phyloP scores from a whole-genome alignment of 2,329 filamentous ascomycete species.

The Diaporthe sp. region DNA sequence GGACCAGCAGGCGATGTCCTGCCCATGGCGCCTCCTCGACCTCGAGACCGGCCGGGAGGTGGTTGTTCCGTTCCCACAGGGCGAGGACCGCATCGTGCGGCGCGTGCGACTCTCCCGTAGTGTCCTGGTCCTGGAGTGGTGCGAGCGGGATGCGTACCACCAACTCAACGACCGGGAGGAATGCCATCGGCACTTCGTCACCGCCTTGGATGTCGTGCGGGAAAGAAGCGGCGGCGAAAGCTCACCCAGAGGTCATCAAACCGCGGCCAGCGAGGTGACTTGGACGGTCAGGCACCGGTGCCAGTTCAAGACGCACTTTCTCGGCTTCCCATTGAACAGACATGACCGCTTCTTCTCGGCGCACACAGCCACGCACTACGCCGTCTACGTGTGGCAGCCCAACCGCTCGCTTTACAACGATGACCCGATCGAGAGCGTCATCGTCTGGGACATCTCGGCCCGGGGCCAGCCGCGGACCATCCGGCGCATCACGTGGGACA shows the following conservation, averaged over 20 bases:
- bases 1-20: background rate
- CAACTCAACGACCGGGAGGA: constrained; percentile 61
- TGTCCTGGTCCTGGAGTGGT: constrained; percentile 74
- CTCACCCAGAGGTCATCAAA: no score
- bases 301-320: constrained; percentile 70
- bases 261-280: constrained; percentile 35
- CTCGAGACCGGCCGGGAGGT: constrained; percentile 55
- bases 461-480: constrained; percentile 60
- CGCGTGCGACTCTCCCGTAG: constrained; percentile 63
- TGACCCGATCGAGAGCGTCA: constrained; percentile 66
- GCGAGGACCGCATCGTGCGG: constrained; percentile 60
- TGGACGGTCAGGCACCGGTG: constrained; percentile 62
- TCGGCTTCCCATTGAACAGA: constrained; percentile 64
- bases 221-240: background rate
- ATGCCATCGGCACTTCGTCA: constrained; percentile 69
- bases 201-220: constrained; percentile 62
- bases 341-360: constrained; percentile 71
- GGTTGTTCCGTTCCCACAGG: constrained; percentile 60
- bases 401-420: constrained; percentile 60
- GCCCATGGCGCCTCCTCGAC: constrained; percentile 59
- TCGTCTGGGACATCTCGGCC: constrained; percentile 69
- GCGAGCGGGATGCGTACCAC: constrained; percentile 59
- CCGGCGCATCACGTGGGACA: constrained; percentile 58
- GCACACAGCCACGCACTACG: constrained; percentile 69
- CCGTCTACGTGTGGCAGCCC: constrained; percentile 70